Evolutionary conservation across 2,329 filamentous ascomycete genomes (phyloP).

Genomic region (Pezicula rhizophila): DNA sequence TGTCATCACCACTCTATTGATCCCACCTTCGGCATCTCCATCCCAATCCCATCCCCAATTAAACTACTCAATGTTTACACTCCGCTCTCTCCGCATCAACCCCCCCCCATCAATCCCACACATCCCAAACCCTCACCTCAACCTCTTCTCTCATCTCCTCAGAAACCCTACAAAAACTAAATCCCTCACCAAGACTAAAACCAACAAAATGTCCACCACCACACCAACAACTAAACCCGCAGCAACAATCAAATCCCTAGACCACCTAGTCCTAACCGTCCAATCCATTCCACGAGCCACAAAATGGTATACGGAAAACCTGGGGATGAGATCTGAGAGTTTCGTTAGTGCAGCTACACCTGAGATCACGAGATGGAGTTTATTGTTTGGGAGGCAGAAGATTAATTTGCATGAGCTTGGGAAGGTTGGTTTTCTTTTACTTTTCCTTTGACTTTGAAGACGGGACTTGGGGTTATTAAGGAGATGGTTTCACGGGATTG

Average conservation of each 20-base stretch:
- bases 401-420: constrained; percentile 55
- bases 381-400: constrained; percentile 53
- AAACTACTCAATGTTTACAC: too few species aligned
- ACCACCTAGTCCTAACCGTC: constrained; percentile 57
- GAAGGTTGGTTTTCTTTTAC: constrained; percentile 19
- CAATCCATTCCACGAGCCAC: constrained; percentile 41
- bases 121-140: too few species aligned
- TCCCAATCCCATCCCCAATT: too few species aligned
- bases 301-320: constrained; percentile 46
- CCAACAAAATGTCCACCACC: background rate
- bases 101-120: too few species aligned
- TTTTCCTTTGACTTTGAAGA: background rate
- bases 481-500: background rate
- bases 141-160: too few species aligned
- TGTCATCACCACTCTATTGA: too few species aligned
- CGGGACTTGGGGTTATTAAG: background rate
- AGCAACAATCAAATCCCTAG: constrained; percentile 30
- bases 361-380: constrained; percentile 38
- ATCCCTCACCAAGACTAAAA: too few species aligned
- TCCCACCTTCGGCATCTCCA: too few species aligned
- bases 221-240: background rate
- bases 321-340: constrained; percentile 50
- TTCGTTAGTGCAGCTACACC: constrained; percentile 39
- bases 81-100: too few species aligned
- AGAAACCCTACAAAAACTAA: too few species aligned